phyloP scores from a whole-genome alignment of 1,284 basidiomycete genomes.

The Tilletia horrida region DNA sequence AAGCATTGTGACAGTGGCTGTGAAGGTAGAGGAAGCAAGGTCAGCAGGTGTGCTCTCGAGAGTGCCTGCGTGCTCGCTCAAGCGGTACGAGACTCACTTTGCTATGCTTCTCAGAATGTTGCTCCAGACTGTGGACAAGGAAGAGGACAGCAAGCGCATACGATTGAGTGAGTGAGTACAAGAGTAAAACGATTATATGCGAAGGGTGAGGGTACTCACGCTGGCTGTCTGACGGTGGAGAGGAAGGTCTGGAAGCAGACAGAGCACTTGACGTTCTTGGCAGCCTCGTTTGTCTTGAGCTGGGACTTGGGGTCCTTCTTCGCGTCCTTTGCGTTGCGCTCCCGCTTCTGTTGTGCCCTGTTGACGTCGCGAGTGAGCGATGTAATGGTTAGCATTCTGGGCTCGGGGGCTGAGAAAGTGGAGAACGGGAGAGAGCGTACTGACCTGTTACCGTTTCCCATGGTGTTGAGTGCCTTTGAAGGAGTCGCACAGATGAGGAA shows the following conservation, averaged over 20 bases:
- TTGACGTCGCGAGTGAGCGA: background rate
- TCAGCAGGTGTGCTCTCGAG: too few relatives aligned
- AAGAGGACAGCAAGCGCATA: background rate
- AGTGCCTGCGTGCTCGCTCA: too few relatives aligned
- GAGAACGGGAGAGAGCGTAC: background rate
- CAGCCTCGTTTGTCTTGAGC: conserved; percentile 55
- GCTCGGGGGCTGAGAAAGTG: too few relatives aligned
- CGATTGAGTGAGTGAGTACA: too few relatives aligned
- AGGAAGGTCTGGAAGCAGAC: conserved; percentile 59
- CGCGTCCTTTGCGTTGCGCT: conserved; percentile 46
- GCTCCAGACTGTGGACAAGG: conserved; percentile 28
- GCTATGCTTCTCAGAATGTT: conserved; percentile 45
- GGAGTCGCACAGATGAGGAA: background rate
- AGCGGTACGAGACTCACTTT: conserved; percentile 31
- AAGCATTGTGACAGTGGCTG: background rate
- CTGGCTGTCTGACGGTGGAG: conserved; percentile 57
- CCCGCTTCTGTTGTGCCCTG: conserved; percentile 53
- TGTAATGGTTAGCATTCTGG: background rate
- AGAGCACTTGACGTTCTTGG: conserved; percentile 58
- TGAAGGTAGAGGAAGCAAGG: too few relatives aligned
- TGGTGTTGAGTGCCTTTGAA: background rate
- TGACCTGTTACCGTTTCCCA: conserved; percentile 15
- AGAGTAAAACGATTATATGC: background rate
- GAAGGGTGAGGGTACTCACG: conserved; percentile 29
- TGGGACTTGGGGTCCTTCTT: conserved; percentile 46